phyloP scores from a whole-genome alignment of 129 eudicot species.

The Flaveria trinervia region DNA sequence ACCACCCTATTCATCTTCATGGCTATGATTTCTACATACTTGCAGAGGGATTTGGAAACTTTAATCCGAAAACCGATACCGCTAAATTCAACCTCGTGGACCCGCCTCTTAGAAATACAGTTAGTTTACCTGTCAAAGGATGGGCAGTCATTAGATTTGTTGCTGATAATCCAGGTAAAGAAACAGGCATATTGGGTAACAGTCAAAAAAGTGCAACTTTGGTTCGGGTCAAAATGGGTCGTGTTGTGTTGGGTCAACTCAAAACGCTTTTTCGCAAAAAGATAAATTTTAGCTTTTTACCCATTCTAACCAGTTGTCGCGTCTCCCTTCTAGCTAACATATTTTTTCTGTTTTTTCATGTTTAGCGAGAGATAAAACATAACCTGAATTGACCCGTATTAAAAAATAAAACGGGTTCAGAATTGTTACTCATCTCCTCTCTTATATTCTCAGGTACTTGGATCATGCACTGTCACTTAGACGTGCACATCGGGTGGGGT shows the following conservation, averaged over 20 bases:
- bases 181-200: background rate
- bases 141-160: conserved; percentile 94
- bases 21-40: conserved; percentile 92
- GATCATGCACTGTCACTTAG: conserved; percentile 96
- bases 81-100: conserved; percentile 86
- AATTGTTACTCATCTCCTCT: background rate
- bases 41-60: conserved; percentile 94
- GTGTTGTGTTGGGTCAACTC: background rate
- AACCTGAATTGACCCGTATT: background rate
- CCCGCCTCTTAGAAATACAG: conserved; percentile 92
- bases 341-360: background rate
- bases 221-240: background rate
- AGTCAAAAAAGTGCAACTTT: background rate
- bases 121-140: conserved; percentile 81
- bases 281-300: background rate
- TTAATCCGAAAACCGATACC: conserved; percentile 65
- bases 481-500: conserved; percentile 93
- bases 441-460: conserved; percentile 62
- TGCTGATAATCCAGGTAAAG: conserved; percentile 94
- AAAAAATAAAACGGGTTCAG: background rate
- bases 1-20: conserved; percentile 98
- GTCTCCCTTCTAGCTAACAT: background rate
- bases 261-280: background rate
- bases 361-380: background rate
- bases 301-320: background rate